phyloP scores from a whole-genome alignment of 805 yeast genomes.

The Monosporozyma aerobia region DNA sequence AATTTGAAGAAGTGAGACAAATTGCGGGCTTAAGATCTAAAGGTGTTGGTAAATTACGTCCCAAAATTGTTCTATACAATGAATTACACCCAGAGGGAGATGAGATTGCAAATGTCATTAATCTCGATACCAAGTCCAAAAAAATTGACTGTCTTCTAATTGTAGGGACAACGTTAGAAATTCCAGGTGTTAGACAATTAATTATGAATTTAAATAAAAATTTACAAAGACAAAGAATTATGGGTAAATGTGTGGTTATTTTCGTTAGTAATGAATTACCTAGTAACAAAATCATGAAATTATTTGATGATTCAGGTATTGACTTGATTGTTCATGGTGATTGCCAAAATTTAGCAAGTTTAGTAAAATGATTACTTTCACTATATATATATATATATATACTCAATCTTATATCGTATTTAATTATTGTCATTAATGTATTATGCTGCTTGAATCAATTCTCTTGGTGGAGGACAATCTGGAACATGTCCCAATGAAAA shows the following conservation, averaged over 20 bases:
- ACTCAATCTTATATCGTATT: not conserved
- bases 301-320: constrained; percentile 35
- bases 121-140: constrained; percentile 45
- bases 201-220: constrained; percentile 52
- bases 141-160: constrained; percentile 72
- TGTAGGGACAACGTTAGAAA: constrained; percentile 78
- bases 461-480: constrained; percentile 61
- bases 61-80: constrained; percentile 61
- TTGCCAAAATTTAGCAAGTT: constrained; percentile 45
- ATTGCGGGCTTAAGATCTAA: constrained; percentile 58
- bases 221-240: constrained; percentile 36
- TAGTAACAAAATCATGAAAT: constrained; percentile 38
- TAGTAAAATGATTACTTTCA: not conserved
- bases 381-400: not conserved
- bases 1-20: constrained; percentile 44
- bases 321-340: constrained; percentile 58
- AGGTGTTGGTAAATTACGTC: constrained; percentile 54
- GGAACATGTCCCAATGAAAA: constrained; percentile 62
- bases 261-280: constrained; percentile 57
- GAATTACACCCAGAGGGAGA: constrained; percentile 85
- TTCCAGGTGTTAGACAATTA: constrained; percentile 60
- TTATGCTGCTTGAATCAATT: constrained; percentile 16
- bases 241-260: constrained; percentile 44
- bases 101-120: constrained; percentile 66
- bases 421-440: too few relatives aligned